Evolutionary conservation across 1,284 basidiomycete species (phyloP).

Genomic region (Heterobasidion irregulare): DNA sequence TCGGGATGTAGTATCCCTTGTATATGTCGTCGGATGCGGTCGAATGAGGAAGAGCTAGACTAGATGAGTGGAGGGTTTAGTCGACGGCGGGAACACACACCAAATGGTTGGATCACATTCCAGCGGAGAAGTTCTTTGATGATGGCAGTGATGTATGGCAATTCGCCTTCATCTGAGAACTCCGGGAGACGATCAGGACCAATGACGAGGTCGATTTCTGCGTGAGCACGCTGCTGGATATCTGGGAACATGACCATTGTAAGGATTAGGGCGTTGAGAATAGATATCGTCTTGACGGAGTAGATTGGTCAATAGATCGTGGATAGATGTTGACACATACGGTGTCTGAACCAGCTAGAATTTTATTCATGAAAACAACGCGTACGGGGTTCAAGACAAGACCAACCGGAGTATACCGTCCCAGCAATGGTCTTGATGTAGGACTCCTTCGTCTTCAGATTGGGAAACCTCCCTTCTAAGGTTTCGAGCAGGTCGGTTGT

Average conservation of each 20-base stretch:
- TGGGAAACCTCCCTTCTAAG: not conserved
- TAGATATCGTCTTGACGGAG: constrained; percentile 2
- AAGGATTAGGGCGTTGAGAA: constrained; percentile 3
- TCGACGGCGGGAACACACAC: not conserved
- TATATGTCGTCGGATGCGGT: constrained; percentile 3
- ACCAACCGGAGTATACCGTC: not conserved
- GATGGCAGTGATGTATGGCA: constrained; percentile 6
- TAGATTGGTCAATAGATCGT: not conserved
- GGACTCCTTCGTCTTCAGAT: not conserved
- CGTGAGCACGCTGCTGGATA: constrained; percentile 5
- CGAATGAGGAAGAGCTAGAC: not conserved
- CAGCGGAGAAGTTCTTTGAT: constrained; percentile 4
- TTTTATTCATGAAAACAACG: too few relatives aligned
- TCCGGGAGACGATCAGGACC: constrained; percentile 6
- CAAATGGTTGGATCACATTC: not conserved
- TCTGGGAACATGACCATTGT: constrained; percentile 5
- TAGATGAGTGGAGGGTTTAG: too few relatives aligned
- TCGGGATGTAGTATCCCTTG: constrained; percentile 6
- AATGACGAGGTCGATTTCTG: constrained; percentile 5
- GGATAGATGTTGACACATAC: not conserved
- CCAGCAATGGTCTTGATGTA: not conserved
- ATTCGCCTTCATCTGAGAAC: constrained; percentile 2
- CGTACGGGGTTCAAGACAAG: not conserved
- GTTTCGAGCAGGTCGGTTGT: not conserved
- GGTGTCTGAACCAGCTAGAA: constrained; percentile 5